Evolutionary conservation across 1,139 yeast genomes (phyloP).

Genomic region (Yamadazyma sp.): DNA sequence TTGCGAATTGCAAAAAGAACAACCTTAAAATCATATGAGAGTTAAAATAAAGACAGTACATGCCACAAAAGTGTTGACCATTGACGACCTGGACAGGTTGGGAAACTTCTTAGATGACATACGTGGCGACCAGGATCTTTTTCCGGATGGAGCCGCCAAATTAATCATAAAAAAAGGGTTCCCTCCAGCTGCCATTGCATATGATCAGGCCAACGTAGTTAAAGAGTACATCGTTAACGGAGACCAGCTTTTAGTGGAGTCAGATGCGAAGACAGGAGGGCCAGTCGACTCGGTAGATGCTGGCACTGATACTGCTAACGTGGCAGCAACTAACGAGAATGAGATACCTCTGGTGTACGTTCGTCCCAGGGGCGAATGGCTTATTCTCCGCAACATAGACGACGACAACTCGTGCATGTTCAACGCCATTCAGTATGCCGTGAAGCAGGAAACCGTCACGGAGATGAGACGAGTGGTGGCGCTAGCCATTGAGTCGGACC

Average conservation of each 20-base stretch:
- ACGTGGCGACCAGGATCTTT: slow-evolving; percentile 14
- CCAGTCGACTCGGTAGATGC: too few species aligned
- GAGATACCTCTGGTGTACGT: slow-evolving; percentile 30
- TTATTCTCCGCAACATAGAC: slow-evolving; percentile 61
- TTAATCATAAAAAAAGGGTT: slow-evolving; percentile 50
- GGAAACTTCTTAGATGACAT: slow-evolving; percentile 21
- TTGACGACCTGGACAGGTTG: slow-evolving; percentile 11
- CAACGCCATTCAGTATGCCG: slow-evolving; percentile 62
- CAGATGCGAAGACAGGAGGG: not conserved
- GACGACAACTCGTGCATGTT: slow-evolving; percentile 83
- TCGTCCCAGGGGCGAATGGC: slow-evolving; percentile 20
- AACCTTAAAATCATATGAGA: slow-evolving; percentile 13
- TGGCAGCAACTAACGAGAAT: not conserved
- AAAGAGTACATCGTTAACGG: slow-evolving; percentile 53
- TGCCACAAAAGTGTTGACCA: slow-evolving; percentile 12
- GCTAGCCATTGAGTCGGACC: slow-evolving; percentile 44
- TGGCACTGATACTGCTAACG: slow-evolving; percentile 1
- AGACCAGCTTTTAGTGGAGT: slow-evolving; percentile 51
- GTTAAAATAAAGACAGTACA: slow-evolving; percentile 15
- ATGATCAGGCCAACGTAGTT: slow-evolving; percentile 23
- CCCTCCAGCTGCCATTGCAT: slow-evolving; percentile 54
- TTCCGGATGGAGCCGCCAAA: slow-evolving; percentile 15
- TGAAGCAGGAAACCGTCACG: slow-evolving; percentile 32
- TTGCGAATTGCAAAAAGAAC: not conserved
- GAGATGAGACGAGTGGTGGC: slow-evolving; percentile 50